phyloP scores from a whole-genome alignment of 2,329 filamentous ascomycete genomes.

The Penicillium sp. region DNA sequence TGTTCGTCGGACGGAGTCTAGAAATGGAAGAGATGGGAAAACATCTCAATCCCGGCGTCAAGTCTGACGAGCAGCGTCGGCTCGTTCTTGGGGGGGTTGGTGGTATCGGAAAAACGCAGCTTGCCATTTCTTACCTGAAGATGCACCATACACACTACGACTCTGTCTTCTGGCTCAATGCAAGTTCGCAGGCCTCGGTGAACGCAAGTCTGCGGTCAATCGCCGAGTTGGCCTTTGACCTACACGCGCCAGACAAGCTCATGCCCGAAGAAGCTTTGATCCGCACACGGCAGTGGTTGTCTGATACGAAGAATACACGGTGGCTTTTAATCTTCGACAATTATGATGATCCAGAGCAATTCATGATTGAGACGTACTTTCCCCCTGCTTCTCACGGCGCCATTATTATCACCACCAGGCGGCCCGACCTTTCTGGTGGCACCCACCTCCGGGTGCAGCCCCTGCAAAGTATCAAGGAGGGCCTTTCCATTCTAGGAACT shows the following conservation, averaged over 20 bases:
- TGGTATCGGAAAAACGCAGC: too few species aligned
- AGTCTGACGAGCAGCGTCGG: not conserved
- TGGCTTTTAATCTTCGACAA: slow-evolving; percentile 33
- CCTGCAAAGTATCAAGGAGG: not conserved
- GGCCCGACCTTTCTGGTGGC: not conserved
- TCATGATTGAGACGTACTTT: slow-evolving; percentile 20
- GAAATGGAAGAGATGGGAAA: not conserved
- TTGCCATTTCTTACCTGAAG: too few species aligned
- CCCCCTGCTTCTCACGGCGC: slow-evolving; percentile 23
- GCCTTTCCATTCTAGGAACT: not conserved
- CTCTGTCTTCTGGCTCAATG: too few species aligned
- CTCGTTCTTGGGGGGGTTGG: too few species aligned
- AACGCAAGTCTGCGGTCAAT: not conserved
- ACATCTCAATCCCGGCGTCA: not conserved
- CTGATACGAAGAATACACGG: slow-evolving; percentile 19
- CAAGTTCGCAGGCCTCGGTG: not conserved
- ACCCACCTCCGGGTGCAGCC: not conserved
- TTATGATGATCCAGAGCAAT: slow-evolving; percentile 24
- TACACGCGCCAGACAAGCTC: not conserved
- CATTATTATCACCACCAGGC: slow-evolving; percentile 29
- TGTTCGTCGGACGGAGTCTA: not conserved
- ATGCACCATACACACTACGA: too few species aligned
- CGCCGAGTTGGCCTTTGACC: not conserved
- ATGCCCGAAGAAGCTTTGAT: not conserved
- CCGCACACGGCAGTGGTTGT: slow-evolving; percentile 24